Evolutionary conservation across 768 basidiomycete genomes (phyloP).

Genomic region (Amanita inopinata): DNA sequence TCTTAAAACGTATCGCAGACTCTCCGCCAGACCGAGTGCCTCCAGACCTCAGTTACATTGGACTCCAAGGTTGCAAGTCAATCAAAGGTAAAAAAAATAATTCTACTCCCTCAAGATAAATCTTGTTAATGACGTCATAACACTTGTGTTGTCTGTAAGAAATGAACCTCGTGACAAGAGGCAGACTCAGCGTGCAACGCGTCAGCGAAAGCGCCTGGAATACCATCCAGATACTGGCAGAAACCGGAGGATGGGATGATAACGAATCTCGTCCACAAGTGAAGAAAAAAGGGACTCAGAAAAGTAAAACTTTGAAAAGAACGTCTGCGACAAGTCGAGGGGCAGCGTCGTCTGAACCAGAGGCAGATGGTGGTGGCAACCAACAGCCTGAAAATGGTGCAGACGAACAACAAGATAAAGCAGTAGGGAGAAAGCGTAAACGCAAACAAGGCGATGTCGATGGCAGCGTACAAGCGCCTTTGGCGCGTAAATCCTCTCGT

Average conservation of each 20-base stretch:
- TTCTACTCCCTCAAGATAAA: conserved; percentile 1
- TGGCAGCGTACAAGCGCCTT: no score
- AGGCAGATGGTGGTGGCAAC: not conserved
- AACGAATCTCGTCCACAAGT: not conserved
- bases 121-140: not conserved
- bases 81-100: conserved; percentile 43
- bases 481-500: no score
- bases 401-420: not conserved
- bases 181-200: conserved; percentile 81
- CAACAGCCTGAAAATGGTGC: not conserved
- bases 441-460: no score
- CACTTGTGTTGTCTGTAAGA: conserved; percentile 21
- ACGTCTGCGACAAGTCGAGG: not conserved
- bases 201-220: conserved; percentile 60
- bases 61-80: conserved; percentile 45
- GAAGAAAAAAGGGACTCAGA: not conserved
- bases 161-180: conserved; percentile 75
- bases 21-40: conserved; percentile 28
- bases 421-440: not conserved
- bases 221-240: conserved; percentile 48
- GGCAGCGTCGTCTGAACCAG: not conserved
- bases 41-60: conserved; percentile 56
- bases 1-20: conserved; percentile 58
- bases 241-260: conserved; percentile 69
- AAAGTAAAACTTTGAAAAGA: not conserved